These are phyloP conservation scores for Paxillus rubicundulus DNA, from an alignment of 768 basidiomycete species.

Conservation along the genomic window DNA sequence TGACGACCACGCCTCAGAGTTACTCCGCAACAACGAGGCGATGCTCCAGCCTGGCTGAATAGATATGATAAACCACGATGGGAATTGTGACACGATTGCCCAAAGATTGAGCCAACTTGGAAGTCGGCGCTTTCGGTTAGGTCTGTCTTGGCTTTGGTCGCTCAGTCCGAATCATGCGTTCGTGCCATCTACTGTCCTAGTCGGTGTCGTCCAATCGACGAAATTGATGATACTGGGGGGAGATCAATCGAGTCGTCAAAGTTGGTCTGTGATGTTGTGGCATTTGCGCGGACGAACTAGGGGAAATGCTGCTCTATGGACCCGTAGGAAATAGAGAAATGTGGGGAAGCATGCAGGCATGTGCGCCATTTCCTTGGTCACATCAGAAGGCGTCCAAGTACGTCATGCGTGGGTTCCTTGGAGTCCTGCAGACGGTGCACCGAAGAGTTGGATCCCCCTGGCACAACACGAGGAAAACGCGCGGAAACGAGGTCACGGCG, in stretches of 20 bases:
- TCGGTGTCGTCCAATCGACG: neutral
- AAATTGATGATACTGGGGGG: neutral
- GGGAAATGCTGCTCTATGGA: constrained; percentile 1
- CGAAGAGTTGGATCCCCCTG: neutral
- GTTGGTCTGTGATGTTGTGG: neutral
- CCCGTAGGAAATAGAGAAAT: constrained; percentile 2
- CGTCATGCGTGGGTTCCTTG: constrained; percentile 1
- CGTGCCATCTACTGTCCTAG: neutral
- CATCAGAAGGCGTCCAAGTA: neutral
- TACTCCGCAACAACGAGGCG: neutral
- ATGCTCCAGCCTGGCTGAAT: neutral
- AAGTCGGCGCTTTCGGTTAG: neutral
- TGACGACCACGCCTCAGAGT: neutral
- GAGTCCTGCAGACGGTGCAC: neutral
- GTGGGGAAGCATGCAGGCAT: constrained; percentile 9
- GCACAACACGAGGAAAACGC: constrained; percentile 12
- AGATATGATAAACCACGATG: neutral
- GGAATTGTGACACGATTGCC: neutral
- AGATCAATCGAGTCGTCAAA: neutral
- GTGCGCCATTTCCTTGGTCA: neutral
- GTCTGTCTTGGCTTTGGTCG: neutral
- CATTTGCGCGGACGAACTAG: neutral
- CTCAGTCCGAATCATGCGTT: neutral
- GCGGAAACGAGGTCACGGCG: neutral
- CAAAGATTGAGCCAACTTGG: neutral